Evolutionary conservation across 2,329 filamentous ascomycete species (phyloP), one percentile per base, ranked within the genome.

Genomic region (Ciborinia camelliae): DNA sequence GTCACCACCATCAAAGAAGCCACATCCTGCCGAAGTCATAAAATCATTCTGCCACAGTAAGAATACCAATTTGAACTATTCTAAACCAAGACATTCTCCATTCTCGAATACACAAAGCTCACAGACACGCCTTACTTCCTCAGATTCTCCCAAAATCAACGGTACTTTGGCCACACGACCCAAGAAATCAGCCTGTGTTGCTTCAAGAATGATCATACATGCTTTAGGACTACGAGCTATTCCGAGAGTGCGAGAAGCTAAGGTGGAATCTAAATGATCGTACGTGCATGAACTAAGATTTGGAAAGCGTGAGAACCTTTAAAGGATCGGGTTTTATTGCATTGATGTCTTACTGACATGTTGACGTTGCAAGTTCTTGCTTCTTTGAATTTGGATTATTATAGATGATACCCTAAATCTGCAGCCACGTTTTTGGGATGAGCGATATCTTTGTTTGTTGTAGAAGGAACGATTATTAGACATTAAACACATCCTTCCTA

Each of bases 151-250:
- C n/a, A 26, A 3, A 10, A 26, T 2, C 15, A 59, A 7, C 8
- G 28, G 14, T 20, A 2, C n/a, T 9, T 2, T 28, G 14, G 20
- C n/a, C 12, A 35, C 15, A 18, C 43, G 55, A 59, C 41, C 55
- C 30, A 47, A 59, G 43, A 47, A 20, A 18, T 35, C 41, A 20
- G n/a, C 35, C 10, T 12, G 12, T 59, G 55, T 47, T n/a, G 55
- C 55, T 26, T 59, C 55, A 18, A 35, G 55, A 59, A 47, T 59
- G 41, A 59, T 59, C 18, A 47, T 14, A 14, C 28, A 47, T 26
- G 41, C n/a, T 26, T 47, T 59, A 8, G 55, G 55, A 20, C 0
- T 47, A 59, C 20, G 28, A 26, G 12, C 14, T 3, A n/a, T 35
- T 7, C 8, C 55, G 14, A 47, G 28, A 18, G 30, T 18, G 20